A percentile compares a stretch with the other conserved stretches of the same genome.
phyloP scores from a whole-genome alignment of 768 basidiomycete species.

The Hericium rajendrae region DNA sequence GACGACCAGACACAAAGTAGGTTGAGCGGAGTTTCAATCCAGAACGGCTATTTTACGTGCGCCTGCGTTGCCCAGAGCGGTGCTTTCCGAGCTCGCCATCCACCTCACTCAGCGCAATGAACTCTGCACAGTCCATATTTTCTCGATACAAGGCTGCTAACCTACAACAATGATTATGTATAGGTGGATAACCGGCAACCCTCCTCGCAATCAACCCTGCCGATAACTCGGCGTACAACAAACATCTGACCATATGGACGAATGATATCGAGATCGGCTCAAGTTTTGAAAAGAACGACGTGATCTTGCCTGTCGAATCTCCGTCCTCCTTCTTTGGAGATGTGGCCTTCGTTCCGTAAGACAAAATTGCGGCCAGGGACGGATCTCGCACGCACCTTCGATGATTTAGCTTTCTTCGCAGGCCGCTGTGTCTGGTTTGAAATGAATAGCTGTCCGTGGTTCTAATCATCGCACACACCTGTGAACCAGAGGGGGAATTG shows the following conservation, averaged over 20 bases:
- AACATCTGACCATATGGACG: neutral
- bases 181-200: too few relatives aligned
- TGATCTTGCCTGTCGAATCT: constrained; percentile 10
- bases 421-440: neutral
- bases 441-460: neutral
- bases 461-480: neutral
- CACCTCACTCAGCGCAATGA: neutral
- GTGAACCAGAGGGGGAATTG: neutral
- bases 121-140: neutral
- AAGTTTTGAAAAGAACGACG: constrained; percentile 11
- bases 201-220: too few relatives aligned
- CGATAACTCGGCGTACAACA: too few relatives aligned
- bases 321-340: constrained; percentile 3
- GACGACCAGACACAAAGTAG: neutral
- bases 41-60: neutral
- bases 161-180: too few relatives aligned
- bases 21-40: neutral
- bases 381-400: neutral
- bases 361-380: neutral
- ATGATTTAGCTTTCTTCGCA: neutral
- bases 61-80: neutral
- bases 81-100: neutral
- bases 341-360: neutral
- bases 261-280: neutral
- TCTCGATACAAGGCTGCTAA: neutral